A percentile compares a stretch with the other conserved stretches of the same genome.
Conservation (phyloP, 805 yeast genomes). For the Wickerhamiella australiensis region DNA sequence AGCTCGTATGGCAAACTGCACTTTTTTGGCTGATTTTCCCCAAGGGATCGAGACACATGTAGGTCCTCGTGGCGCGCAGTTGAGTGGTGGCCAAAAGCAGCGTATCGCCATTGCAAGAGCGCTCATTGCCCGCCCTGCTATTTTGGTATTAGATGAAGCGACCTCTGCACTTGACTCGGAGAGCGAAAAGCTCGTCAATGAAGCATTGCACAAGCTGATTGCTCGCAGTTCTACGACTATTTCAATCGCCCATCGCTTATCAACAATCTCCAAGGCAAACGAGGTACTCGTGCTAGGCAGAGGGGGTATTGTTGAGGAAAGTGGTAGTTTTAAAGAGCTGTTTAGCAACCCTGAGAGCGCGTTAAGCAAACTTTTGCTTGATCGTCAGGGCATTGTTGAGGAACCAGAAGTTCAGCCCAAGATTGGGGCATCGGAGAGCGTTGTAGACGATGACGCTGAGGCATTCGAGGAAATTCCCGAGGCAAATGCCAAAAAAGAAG, state of each 20-base stretch:
- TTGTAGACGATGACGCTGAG: not conserved
- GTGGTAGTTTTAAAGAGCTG: constrained; percentile 47
- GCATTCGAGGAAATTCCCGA: not conserved
- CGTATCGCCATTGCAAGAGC: constrained; percentile 86
- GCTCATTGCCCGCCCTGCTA: constrained; percentile 59
- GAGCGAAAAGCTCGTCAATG: constrained; percentile 74
- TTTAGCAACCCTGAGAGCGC: constrained; percentile 36
- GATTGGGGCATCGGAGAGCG: not conserved
- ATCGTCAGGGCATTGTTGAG: constrained; percentile 1
- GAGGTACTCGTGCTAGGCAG: constrained; percentile 66
- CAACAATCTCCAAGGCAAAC: constrained; percentile 75
- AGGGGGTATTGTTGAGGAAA: constrained; percentile 64
- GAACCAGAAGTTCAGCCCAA: not conserved
- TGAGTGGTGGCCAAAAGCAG: constrained; percentile 93
- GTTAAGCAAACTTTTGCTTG: constrained; percentile 32
- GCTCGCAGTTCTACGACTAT: constrained; percentile 52
- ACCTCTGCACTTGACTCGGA: constrained; percentile 88
- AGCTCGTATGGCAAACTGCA: constrained; percentile 67
- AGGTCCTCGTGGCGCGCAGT: constrained; percentile 78
- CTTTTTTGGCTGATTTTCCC: constrained; percentile 65
- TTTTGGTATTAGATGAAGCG: constrained; percentile 85
- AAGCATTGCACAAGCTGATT: constrained; percentile 48
- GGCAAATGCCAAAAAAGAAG: not conserved
- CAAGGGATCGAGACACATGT: constrained; percentile 68
- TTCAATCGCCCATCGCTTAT: constrained; percentile 81